Percentiles rank a stretch among this genome's conserved stretches.
phyloP scores from a whole-genome alignment of 1,284 basidiomycete species.

The Melanopsichium pennsylvanicum region DNA sequence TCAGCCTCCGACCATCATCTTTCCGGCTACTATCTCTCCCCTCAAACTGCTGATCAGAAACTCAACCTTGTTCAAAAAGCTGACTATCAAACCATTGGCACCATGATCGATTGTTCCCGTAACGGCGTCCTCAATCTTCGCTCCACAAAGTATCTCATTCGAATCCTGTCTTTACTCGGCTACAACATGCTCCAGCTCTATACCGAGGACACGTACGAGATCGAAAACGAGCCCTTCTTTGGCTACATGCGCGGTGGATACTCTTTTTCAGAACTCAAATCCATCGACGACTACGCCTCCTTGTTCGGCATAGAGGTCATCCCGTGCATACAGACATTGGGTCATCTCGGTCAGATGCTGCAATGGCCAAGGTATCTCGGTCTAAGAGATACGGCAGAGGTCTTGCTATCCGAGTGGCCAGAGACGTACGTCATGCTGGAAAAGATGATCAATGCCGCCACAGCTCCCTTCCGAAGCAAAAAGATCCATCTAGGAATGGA shows the following conservation, averaged over 20 bases:
- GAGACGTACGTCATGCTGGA: slow-evolving; percentile 65
- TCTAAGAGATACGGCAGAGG: slow-evolving; percentile 66
- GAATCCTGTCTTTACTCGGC: slow-evolving; percentile 63
- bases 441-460: slow-evolving; percentile 59
- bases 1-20: background rate
- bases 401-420: slow-evolving; percentile 62
- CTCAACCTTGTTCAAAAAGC: slow-evolving; percentile 34
- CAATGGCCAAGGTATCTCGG: slow-evolving; percentile 66
- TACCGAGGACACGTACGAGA: slow-evolving; percentile 66
- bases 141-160: slow-evolving; percentile 57
- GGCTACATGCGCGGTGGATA: slow-evolving; percentile 65
- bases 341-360: slow-evolving; percentile 67
- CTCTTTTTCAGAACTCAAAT: slow-evolving; percentile 51
- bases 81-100: slow-evolving; percentile 58
- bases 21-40: slow-evolving; percentile 18
- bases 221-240: slow-evolving; percentile 66
- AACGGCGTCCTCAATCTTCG: slow-evolving; percentile 65
- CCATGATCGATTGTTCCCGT: slow-evolving; percentile 67
- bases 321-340: slow-evolving; percentile 66
- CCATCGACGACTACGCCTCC: slow-evolving; percentile 65
- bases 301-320: slow-evolving; percentile 55
- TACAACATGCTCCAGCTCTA: slow-evolving; percentile 65
- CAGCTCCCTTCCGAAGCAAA: slow-evolving; percentile 61
- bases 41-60: slow-evolving; percentile 5
- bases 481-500: slow-evolving; percentile 57